These are phyloP conservation scores for Kalaharituber pfeilii DNA, from an alignment of 2,329 filamentous ascomycete genomes.

Conservation along the genomic window DNA sequence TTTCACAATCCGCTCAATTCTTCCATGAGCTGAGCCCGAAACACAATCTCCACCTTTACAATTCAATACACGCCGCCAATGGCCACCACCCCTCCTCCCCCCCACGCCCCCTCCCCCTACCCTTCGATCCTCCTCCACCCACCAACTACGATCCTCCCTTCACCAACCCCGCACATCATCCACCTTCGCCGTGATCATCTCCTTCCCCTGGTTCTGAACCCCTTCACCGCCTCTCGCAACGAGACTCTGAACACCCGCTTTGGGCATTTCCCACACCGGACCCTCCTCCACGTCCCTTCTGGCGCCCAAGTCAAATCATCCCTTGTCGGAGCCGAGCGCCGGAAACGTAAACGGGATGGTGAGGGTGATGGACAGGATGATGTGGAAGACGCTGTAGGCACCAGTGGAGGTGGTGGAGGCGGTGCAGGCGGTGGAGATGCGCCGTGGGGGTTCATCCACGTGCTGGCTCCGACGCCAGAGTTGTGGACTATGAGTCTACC, in stretches of 20 bases:
- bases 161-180: conserved; percentile 57
- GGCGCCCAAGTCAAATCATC: conserved; percentile 77
- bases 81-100: too few relatives aligned
- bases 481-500: conserved; percentile 66
- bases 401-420: too few relatives aligned
- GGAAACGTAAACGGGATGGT: conserved; percentile 42
- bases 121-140: conserved; percentile 66
- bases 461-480: conserved; percentile 63
- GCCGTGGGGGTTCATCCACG: conserved; percentile 50
- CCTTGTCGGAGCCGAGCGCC: conserved; percentile 77
- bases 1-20: too few relatives aligned
- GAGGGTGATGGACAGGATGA: conserved; percentile 36
- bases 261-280: conserved; percentile 72
- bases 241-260: conserved; percentile 82
- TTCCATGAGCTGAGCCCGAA: too few relatives aligned
- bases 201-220: conserved; percentile 51
- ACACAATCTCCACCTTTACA: too few relatives aligned
- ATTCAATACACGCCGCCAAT: too few relatives aligned
- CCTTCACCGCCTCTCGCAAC: conserved; percentile 56
- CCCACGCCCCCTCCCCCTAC: conserved; percentile 1
- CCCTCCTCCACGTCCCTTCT: conserved; percentile 64
- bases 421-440: conserved; percentile 31
- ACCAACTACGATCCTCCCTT: conserved; percentile 41
- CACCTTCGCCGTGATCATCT: conserved; percentile 78
- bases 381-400: too few relatives aligned